Conservation (phyloP, 163 green algal genomes). For the Prototheca wickerhamii region DNA sequence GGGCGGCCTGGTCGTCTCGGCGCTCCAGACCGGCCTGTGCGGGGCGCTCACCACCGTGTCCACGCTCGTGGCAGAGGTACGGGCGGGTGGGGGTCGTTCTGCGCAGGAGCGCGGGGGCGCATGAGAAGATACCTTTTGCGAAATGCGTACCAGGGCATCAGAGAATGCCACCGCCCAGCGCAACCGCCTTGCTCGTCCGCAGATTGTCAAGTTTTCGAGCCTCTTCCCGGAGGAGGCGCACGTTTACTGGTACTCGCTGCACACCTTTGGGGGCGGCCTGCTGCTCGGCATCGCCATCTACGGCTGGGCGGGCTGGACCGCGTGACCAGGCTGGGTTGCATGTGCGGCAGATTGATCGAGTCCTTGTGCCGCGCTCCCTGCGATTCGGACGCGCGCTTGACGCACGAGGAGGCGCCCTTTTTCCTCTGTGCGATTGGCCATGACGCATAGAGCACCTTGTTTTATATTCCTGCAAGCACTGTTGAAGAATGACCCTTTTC, state of each 20-base stretch:
- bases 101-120: neutral
- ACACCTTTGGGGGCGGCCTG: slow-evolving; percentile 17
- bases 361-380: no score
- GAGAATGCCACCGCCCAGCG: neutral
- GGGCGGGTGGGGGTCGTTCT: neutral
- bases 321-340: no score
- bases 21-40: slow-evolving; percentile 51
- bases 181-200: neutral
- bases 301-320: slow-evolving; percentile 32
- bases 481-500: no score
- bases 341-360: no score
- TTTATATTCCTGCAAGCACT: no score
- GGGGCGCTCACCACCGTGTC: slow-evolving; percentile 79
- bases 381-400: no score
- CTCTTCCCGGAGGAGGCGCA: slow-evolving; percentile 26
- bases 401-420: no score
- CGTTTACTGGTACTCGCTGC: slow-evolving; percentile 30
- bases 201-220: slow-evolving; percentile 23
- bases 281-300: slow-evolving; percentile 27
- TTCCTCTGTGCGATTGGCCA: no score
- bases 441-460: no score
- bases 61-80: slow-evolving; percentile 39
- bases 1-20: slow-evolving; percentile 2
- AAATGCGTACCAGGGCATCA: neutral
- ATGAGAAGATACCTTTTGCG: neutral